Evolutionary conservation across 2,329 filamentous ascomycete genomes (phyloP), one percentile per base, ranked within the genome.

Genomic region (Fusarium mangiferae): DNA sequence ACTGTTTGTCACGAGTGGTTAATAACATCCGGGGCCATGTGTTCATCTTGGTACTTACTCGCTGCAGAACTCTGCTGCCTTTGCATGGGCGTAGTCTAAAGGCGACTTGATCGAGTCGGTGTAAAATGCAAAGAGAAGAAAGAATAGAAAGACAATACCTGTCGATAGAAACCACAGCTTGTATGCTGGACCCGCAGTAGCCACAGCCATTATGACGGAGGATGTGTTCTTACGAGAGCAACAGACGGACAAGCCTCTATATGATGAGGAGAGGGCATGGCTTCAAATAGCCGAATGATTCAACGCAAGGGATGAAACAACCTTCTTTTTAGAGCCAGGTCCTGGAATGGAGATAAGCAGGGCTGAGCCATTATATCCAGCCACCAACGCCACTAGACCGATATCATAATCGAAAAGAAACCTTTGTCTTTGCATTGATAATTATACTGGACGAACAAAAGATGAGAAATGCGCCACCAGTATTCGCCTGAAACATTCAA

Each of bases 211-310:
- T 28, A 3, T 26, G 2, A 10, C 51, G 18, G 22, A 35, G 33
- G 13, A 3, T 18, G 17, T 3, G 17, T 0, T 51, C 0, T 24
- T 5, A 10, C 22, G 5, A 17, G 9, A 26, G 33, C 0, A 39
- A 28, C 2, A 5, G 14, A 9, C 20, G 7, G 4, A 13, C 18
- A 54, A 13, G 24, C 11, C 35, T 5, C 14, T 22, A 9, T 4
- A 14, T 17, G 5, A 10, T 17, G 14, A 28, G 24, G 51, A 28
- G 13, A 22, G 24, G 20, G 7, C 24, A 54, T 54, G 10, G 7
- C 1, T 22, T 54, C 20, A 54, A 54, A 54, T 39, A 54, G 51
- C 33, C 1, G 1, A n/a, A 2, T 28, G 18, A 39, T 54, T 39
- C 20, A 39, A 54, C 14, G 33, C 51, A 54, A 54, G 51, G 51